A percentile compares a stretch with the other conserved stretches of the same genome.
Evolutionary conservation across 2,329 filamentous ascomycete genomes (phyloP).

Genomic region (Teratosphaeria pseudoeucalypti): DNA sequence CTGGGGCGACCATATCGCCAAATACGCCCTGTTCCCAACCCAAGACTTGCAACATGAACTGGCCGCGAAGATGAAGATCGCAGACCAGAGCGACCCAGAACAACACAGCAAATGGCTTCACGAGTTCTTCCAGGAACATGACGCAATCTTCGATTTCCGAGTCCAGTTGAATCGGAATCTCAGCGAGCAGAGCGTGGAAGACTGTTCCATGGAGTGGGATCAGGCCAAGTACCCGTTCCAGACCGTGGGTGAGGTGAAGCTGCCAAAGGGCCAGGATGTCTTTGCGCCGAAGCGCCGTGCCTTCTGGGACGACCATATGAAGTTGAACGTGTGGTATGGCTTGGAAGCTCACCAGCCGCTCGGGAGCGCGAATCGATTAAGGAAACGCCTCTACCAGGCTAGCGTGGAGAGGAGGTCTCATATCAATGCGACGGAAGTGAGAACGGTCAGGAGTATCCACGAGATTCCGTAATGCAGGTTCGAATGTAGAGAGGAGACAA

Average conservation of each 20-base stretch:
- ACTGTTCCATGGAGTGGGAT: slow-evolving; percentile 23
- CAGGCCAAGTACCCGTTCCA: slow-evolving; percentile 24
- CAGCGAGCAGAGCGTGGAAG: slow-evolving; percentile 22
- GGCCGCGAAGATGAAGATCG: slow-evolving; percentile 13
- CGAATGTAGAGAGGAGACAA: background rate
- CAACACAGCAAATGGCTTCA: slow-evolving; percentile 21
- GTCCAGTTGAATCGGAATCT: slow-evolving; percentile 23
- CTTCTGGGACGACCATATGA: slow-evolving; percentile 20
- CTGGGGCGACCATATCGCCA: slow-evolving; percentile 22
- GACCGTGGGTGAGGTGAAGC: slow-evolving; percentile 18
- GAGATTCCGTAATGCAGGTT: slow-evolving; percentile 14
- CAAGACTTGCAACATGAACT: slow-evolving; percentile 11
- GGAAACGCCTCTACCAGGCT: slow-evolving; percentile 20
- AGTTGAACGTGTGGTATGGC: slow-evolving; percentile 20
- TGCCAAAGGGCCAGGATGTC: slow-evolving; percentile 19
- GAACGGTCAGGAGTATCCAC: slow-evolving; percentile 11
- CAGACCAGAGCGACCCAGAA: slow-evolving; percentile 13
- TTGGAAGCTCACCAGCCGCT: slow-evolving; percentile 20
- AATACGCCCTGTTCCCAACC: slow-evolving; percentile 21
- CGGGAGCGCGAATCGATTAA: slow-evolving; percentile 21
- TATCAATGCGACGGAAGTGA: slow-evolving; percentile 14
- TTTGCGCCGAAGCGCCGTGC: slow-evolving; percentile 15
- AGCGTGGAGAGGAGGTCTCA: slow-evolving; percentile 18
- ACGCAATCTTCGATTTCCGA: slow-evolving; percentile 23
- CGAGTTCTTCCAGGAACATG: slow-evolving; percentile 13